These are phyloP conservation scores for Fusarium heterosporum DNA, from an alignment of 2,329 filamentous ascomycete genomes.

Conservation along the genomic window DNA sequence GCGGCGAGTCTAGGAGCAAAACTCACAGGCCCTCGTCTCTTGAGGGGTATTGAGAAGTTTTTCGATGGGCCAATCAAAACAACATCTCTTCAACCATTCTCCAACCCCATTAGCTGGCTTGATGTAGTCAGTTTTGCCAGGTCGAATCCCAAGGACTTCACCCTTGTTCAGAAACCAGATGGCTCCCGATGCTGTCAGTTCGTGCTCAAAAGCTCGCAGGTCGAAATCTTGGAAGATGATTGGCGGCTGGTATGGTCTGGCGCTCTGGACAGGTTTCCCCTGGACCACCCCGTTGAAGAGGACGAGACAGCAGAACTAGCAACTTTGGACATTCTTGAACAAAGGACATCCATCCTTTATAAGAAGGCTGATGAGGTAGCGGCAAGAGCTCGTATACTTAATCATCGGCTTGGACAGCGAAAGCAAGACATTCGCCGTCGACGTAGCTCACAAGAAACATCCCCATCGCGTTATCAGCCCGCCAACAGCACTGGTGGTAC, in stretches of 20 bases:
- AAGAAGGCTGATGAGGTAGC: conserved; percentile 82
- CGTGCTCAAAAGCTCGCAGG: conserved; percentile 80
- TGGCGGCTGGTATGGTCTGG: conserved; percentile 86
- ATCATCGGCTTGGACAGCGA: conserved; percentile 72
- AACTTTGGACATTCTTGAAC: conserved; percentile 85
- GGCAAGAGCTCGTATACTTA: conserved; percentile 75
- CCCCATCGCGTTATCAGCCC: conserved; percentile 54
- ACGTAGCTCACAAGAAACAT: conserved; percentile 47
- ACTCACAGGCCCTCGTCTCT: conserved; percentile 82
- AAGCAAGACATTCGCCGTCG: conserved; percentile 49
- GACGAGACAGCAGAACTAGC: conserved; percentile 88
- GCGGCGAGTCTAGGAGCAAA: conserved; percentile 87
- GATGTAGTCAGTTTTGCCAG: conserved; percentile 88
- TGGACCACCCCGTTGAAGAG: conserved; percentile 83
- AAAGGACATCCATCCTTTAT: conserved; percentile 79
- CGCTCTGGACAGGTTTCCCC: conserved; percentile 81
- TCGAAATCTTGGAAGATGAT: conserved; percentile 90
- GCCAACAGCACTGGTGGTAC: conserved; percentile 44
- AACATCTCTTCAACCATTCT: conserved; percentile 65
- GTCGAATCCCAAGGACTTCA: conserved; percentile 82
- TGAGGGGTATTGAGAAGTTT: conserved; percentile 86
- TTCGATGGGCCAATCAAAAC: conserved; percentile 82
- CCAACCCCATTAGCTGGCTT: conserved; percentile 78
- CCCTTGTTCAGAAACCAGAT: conserved; percentile 74
- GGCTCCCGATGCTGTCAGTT: conserved; percentile 83